Evolutionary conservation across 2,329 filamentous ascomycete genomes (phyloP).

Genomic region (Verticillium isaacii): DNA sequence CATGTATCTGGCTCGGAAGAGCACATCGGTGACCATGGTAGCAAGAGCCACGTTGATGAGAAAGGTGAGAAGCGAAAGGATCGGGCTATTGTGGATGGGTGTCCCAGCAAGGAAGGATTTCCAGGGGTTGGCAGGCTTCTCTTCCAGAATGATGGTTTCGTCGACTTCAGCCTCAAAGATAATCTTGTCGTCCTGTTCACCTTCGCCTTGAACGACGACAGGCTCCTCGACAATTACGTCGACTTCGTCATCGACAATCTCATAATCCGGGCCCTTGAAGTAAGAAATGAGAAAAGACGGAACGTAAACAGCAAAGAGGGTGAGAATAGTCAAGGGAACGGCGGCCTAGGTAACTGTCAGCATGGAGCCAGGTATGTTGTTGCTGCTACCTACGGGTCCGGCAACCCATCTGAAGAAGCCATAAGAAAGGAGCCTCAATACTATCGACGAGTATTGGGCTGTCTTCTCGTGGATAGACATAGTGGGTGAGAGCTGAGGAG

Average conservation of each 20-base stretch:
- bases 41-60: slow-evolving; percentile 68
- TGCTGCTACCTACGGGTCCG: slow-evolving; percentile 23
- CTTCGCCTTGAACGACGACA: slow-evolving; percentile 38
- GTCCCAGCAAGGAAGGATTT: slow-evolving; percentile 70
- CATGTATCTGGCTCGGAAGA: slow-evolving; percentile 67
- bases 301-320: slow-evolving; percentile 62
- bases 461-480: slow-evolving; percentile 27
- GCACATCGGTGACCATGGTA: slow-evolving; percentile 67
- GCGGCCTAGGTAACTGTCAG: slow-evolving; percentile 10
- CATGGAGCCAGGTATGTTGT: not conserved
- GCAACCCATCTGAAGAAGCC: slow-evolving; percentile 58
- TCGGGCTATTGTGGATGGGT: slow-evolving; percentile 65
- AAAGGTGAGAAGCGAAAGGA: slow-evolving; percentile 64
- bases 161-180: slow-evolving; percentile 56
- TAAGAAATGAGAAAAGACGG: slow-evolving; percentile 59
- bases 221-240: slow-evolving; percentile 39
- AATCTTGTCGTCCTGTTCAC: slow-evolving; percentile 61
- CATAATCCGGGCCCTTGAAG: slow-evolving; percentile 49
- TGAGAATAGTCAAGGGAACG: slow-evolving; percentile 34
- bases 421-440: slow-evolving; percentile 44
- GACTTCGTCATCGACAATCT: slow-evolving; percentile 56
- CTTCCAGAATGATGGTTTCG: slow-evolving; percentile 56
- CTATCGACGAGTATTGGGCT: slow-evolving; percentile 41
- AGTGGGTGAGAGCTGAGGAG: not conserved
- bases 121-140: slow-evolving; percentile 51